These are phyloP conservation scores for Claviceps monticola DNA, from an alignment of 2,329 filamentous ascomycete genomes.

Conservation along the genomic window DNA sequence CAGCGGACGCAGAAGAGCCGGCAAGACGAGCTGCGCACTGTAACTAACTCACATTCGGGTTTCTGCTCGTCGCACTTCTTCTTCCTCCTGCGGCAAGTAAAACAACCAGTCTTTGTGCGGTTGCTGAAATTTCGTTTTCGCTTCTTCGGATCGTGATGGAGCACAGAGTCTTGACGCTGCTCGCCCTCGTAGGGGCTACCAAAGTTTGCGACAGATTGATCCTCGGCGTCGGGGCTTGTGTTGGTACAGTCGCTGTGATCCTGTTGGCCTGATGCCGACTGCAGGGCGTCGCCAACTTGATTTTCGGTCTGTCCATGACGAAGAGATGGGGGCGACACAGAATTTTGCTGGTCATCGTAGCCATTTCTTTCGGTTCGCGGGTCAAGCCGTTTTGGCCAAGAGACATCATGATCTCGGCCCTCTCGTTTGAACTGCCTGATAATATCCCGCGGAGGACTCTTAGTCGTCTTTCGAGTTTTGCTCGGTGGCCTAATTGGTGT, in stretches of 20 bases:
- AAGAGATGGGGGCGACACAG: constrained; percentile 21
- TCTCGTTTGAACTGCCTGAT: constrained; percentile 32
- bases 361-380: constrained; percentile 31
- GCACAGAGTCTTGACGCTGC: constrained; percentile 31
- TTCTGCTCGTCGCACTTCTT: constrained; percentile 97
- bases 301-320: constrained; percentile 35
- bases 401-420: constrained; percentile 29
- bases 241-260: constrained; percentile 37
- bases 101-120: constrained; percentile 86
- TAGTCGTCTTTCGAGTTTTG: constrained; percentile 29
- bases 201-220: constrained; percentile 28
- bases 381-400: constrained; percentile 35
- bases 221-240: constrained; percentile 41
- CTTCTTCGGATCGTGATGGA: constrained; percentile 52
- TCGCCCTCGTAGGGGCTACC: constrained; percentile 31
- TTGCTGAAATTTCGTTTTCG: constrained; percentile 80
- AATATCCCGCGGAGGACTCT: constrained; percentile 30
- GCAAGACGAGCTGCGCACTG: neutral
- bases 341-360: constrained; percentile 33
- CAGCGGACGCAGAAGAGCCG: neutral
- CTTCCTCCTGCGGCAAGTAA: constrained; percentile 83
- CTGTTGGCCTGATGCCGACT: constrained; percentile 30
- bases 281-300: constrained; percentile 30
- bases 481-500: constrained; percentile 16
- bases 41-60: constrained; percentile 61